Base-by-base conservation (phyloP, 1,139 yeast genomes). In the Candida dubliniensis region DNA sequence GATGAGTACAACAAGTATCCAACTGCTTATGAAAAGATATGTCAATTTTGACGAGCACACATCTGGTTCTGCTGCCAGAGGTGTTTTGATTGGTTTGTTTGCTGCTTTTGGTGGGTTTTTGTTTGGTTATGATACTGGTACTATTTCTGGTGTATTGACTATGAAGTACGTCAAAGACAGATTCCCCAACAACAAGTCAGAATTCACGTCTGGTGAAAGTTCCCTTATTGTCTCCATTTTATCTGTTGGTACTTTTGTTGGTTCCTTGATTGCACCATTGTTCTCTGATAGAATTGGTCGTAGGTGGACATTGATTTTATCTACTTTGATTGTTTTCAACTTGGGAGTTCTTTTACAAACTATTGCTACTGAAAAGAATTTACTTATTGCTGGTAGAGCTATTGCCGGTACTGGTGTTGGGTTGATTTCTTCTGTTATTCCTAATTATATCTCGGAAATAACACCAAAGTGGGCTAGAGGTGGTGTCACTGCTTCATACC, bases 101-200 rank as follows among this genome's bases (percentile, higher is more conserved):
- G 75, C 74, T 46, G 84, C 87, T 48, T 80, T 82, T 54, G 87
- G 86, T 66, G 88, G 88, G 58, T 52, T 81, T 56, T 79, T 83
- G 49, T 84, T 76, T 60, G 90, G 90, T 52, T 84, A 83, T 77
- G 90, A 84, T 67, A 83, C 90, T 27, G 90, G 91, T 67, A 82
- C 89, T 53, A 84, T 84, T 58, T 79, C 86, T 32, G 95, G 95
- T 57, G 82, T 86, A 55, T 76, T 85, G 59, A 82, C 82, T 56
- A 84, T 84, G 87, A 66, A 77, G 4, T 82, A 81, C 54, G 89
- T 83, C 60, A 68, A 65, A 43, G 57, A 62, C 33, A 70, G 79
- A 52, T 86, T 84, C 56, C 71, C 74, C 13, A 26, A 38, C n/a
- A 38, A 41, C 35, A 33, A 36, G 9, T 32, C 23, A 9, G 46